Base-by-base conservation (phyloP, 2,329 filamentous ascomycete species). In the Epichloe sibirici region DNA sequence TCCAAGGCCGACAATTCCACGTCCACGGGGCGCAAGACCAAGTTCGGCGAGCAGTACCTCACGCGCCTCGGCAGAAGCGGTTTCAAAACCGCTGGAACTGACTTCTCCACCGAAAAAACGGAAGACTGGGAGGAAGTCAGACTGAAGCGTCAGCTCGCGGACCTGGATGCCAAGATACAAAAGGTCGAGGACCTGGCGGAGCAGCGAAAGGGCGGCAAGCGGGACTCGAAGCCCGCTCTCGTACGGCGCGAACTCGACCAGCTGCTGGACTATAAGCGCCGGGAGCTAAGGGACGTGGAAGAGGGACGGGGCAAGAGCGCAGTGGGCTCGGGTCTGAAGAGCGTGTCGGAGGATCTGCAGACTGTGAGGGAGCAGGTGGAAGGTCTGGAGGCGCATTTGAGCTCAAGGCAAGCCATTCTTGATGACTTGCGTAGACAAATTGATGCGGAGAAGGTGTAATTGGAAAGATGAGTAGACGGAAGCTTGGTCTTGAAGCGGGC, bases 121-220 rank as follows among this genome's bases (percentile, higher is more conserved):
- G 91, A 94, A 62, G 93, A 98, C 66, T 97, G 93, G 90, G 93
- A 98, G 69, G 93, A 97, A 69, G 93, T 97, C 45, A 81, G 90
- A 51, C 76, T 98, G 58, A 91, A 94, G 76, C 90, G 93, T 66
- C 90, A 97, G 69, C 79, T 98, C 35, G 78, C 82, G 25, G 91
- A 97, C 61, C 74, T 98, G 31, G 90, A 98, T 62, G 79, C 85
- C 53, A 95, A 94, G 74, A 85, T 96, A 56, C 82, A 84, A 38
- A 84, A 86, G 54, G 85, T 95, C 1, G 90, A 94, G 70, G 78
- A 82, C 53, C 81, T 83, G 44, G 83, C 84, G 0, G 80, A 86
- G 61, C 78, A 79, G 55, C 76, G 81, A 53, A 76, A 71, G 62
- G 78, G 78, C 58, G 79, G 76, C 60, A 81, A 79, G 71, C 76